These are phyloP conservation scores for Trichoderma arundinaceum DNA, from an alignment of 2,329 filamentous ascomycete genomes.

Conservation along the genomic window DNA sequence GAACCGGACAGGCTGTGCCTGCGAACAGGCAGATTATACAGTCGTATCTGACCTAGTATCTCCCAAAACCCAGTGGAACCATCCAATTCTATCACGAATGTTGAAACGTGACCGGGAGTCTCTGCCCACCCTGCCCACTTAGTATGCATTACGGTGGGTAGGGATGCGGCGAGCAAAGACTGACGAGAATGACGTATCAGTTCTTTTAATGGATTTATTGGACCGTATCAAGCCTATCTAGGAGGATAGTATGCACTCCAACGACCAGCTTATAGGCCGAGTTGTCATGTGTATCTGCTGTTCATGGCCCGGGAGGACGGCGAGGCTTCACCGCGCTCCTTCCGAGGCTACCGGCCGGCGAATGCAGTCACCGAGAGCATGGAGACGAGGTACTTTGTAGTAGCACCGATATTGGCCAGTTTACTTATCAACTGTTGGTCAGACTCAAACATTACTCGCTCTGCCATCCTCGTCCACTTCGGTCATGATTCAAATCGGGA, in stretches of 20 bases:
- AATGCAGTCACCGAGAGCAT: slow-evolving; percentile 9
- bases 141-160: slow-evolving; percentile 1
- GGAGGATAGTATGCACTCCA: background rate
- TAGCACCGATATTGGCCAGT: background rate
- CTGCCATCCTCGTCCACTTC: background rate
- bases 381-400: background rate
- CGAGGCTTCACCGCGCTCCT: background rate
- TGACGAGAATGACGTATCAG: slow-evolving; percentile 18
- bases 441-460: background rate
- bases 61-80: background rate
- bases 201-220: background rate
- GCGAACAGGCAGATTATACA: background rate
- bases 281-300: background rate
- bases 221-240: slow-evolving; percentile 1
- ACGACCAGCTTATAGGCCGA: background rate
- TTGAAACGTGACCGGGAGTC: slow-evolving; percentile 10
- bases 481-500: background rate
- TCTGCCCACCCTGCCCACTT: slow-evolving; percentile 22
- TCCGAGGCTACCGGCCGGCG: slow-evolving; percentile 2
- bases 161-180: background rate
- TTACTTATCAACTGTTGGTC: slow-evolving; percentile 2
- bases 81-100: slow-evolving; percentile 1
- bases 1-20: background rate
- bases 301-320: background rate
- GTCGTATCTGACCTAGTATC: background rate